A percentile compares a stretch with the other conserved stretches of the same genome.
These are phyloP conservation scores for Phytophthora europaea DNA, from an alignment of 352 stramenopile species.

Conservation along the genomic window DNA sequence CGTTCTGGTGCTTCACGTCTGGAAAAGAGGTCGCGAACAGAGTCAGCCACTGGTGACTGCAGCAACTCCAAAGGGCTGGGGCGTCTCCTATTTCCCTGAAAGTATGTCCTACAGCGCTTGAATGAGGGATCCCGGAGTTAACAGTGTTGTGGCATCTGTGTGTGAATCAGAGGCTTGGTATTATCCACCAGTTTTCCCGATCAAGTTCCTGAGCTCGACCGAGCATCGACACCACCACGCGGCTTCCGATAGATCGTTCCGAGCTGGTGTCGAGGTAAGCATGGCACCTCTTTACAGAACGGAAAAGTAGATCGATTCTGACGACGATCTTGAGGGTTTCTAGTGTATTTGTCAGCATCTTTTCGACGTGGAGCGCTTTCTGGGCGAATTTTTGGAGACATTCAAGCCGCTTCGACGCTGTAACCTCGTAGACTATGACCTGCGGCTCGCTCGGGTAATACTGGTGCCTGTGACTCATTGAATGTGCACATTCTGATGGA, in stretches of 20 bases:
- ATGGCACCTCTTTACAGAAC: background rate
- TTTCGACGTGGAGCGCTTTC: slow-evolving; percentile 70
- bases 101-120: slow-evolving; percentile 16
- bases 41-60: background rate
- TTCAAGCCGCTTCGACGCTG: slow-evolving; percentile 50
- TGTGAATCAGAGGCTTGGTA: slow-evolving; percentile 48
- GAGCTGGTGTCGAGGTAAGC: slow-evolving; percentile 31
- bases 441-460: slow-evolving; percentile 59
- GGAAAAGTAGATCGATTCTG: background rate
- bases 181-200: slow-evolving; percentile 48
- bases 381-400: slow-evolving; percentile 54
- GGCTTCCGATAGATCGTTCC: background rate
- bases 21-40: background rate
- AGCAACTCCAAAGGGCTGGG: slow-evolving; percentile 9
- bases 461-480: background rate
- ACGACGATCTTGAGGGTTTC: background rate
- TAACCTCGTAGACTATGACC: slow-evolving; percentile 73
- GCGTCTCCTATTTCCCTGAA: slow-evolving; percentile 39
- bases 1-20: slow-evolving; percentile 45
- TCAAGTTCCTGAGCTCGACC: slow-evolving; percentile 36
- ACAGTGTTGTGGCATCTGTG: background rate
- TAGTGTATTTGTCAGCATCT: slow-evolving; percentile 58
- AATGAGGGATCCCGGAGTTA: background rate
- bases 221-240: background rate
- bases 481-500: background rate